Evolutionary conservation across 2,329 filamentous ascomycete species (phyloP).

Genomic region (Aspergillus hortae): DNA sequence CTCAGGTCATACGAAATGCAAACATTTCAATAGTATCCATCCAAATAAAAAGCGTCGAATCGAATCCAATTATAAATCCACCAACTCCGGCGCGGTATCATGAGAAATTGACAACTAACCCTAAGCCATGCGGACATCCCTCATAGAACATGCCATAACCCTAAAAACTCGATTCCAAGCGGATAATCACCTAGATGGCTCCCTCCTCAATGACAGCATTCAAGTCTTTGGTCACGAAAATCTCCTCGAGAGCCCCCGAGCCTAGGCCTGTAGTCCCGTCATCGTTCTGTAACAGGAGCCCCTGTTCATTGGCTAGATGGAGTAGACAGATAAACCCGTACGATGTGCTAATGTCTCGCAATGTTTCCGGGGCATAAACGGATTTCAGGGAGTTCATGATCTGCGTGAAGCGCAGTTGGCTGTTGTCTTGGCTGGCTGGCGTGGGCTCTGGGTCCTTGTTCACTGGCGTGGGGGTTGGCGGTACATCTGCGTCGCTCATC

Average conservation of each 20-base stretch:
- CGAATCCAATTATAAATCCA: conserved; percentile 3
- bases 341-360: conserved; percentile 92
- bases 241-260: conserved; percentile 40
- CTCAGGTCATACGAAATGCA: too few species aligned
- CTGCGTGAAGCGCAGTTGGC: conserved; percentile 75
- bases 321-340: conserved; percentile 90
- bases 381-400: conserved; percentile 85
- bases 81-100: conserved; percentile 14
- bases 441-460: conserved; percentile 23
- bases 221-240: conserved; percentile 39
- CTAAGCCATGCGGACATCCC: conserved; percentile 10
- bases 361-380: conserved; percentile 79
- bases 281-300: conserved; percentile 68
- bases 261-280: conserved; percentile 33
- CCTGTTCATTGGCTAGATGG: conserved; percentile 91
- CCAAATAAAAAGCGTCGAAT: neutral
- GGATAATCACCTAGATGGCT: conserved; percentile 17
- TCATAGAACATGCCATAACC: conserved; percentile 10
- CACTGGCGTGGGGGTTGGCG: conserved; percentile 34
- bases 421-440: conserved; percentile 29
- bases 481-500: conserved; percentile 25
- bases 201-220: conserved; percentile 39
- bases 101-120: conserved; percentile 7
- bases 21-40: too few species aligned
- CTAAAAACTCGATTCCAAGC: conserved; percentile 2